Base-by-base conservation (phyloP, 805 yeast species). In the Priceomyces castillae region DNA sequence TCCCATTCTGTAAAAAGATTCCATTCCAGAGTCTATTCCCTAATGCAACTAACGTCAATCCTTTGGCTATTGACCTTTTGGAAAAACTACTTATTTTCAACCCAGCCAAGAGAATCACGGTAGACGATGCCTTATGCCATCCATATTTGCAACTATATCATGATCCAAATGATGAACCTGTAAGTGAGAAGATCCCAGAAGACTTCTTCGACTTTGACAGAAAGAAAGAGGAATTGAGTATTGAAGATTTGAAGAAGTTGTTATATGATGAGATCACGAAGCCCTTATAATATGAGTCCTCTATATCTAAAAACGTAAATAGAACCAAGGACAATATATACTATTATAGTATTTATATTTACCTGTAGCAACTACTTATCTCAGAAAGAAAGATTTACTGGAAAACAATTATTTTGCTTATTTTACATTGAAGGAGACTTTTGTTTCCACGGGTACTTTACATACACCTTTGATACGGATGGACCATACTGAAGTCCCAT, bases 161-260 rank as follows among this genome's bases (percentile, higher is more conserved):
- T 63, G 98, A 92, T 58, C 96, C 97, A 2, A 80, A 78, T 42
- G 98, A 92, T 61, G 98, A 92, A 65, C 98, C 98, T 0, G 74
- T 73, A 30, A 90, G 94, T 28, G 80, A 81, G 15, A 86, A 90
- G 39, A 84, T 94, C 17, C 90, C 95, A 0, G 81, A 82, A 33
- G 90, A 85, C 52, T 90, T 92, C 61, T 92, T 94, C 56, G 90
- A 86, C 48, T 94, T 94, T 56, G 99, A 94, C 62, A 77, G 79
- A 53, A 73, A 77, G 47, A 90, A 90, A 62, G 95, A 90, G 52
- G 86, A 84, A 44, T 73, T 92, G 46, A 77, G 83, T 10, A 73
- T 87, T 20, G 79, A 78, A 38, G 95, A 92, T 58, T 73, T 94
- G 58, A 89, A 90, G 63, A 74, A 74, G 44, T 67, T 89, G 77